These are phyloP conservation scores for Agrocybe chaxingu DNA, from an alignment of 768 basidiomycete genomes.

Conservation along the genomic window DNA sequence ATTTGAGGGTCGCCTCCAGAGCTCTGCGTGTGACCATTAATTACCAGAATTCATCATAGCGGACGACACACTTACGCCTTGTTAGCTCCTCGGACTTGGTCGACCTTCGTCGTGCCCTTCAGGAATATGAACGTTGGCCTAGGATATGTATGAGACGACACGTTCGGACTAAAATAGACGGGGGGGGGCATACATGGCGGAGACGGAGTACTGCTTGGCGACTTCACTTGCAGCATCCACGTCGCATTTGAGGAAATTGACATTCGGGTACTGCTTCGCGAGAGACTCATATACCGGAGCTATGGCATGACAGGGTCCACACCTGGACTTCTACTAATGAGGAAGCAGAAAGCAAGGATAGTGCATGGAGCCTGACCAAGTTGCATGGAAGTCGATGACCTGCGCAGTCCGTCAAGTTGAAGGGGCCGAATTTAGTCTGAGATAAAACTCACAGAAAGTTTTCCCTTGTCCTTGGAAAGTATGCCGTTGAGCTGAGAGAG, in stretches of 20 bases:
- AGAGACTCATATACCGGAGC: slow-evolving; percentile 73
- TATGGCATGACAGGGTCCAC: slow-evolving; percentile 82
- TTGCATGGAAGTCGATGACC: slow-evolving; percentile 88
- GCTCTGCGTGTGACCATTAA: slow-evolving; percentile 35
- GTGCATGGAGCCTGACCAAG: slow-evolving; percentile 50
- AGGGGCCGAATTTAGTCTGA: background rate
- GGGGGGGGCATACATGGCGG: slow-evolving; percentile 57
- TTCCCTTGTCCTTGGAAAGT: slow-evolving; percentile 55
- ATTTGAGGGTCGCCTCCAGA: slow-evolving; percentile 56
- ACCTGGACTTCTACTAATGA: slow-evolving; percentile 45
- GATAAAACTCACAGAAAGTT: slow-evolving; percentile 51
- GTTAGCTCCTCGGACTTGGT: slow-evolving; percentile 73
- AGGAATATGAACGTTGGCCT: slow-evolving; percentile 88
- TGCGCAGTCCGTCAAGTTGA: slow-evolving; percentile 21
- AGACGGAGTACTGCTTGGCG: slow-evolving; percentile 55
- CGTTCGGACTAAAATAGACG: background rate
- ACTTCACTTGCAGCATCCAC: slow-evolving; percentile 73
- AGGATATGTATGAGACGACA: background rate
- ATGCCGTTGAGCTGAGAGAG: slow-evolving; percentile 60
- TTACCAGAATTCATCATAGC: slow-evolving; percentile 1
- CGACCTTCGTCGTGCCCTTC: slow-evolving; percentile 62
- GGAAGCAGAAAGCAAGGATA: background rate
- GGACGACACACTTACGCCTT: slow-evolving; percentile 42
- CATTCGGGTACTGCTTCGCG: slow-evolving; percentile 62
- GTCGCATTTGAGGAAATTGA: slow-evolving; percentile 84